Evolutionary conservation across 2,329 filamentous ascomycete species (phyloP).

Genomic region (Chaetothyriales sp.): DNA sequence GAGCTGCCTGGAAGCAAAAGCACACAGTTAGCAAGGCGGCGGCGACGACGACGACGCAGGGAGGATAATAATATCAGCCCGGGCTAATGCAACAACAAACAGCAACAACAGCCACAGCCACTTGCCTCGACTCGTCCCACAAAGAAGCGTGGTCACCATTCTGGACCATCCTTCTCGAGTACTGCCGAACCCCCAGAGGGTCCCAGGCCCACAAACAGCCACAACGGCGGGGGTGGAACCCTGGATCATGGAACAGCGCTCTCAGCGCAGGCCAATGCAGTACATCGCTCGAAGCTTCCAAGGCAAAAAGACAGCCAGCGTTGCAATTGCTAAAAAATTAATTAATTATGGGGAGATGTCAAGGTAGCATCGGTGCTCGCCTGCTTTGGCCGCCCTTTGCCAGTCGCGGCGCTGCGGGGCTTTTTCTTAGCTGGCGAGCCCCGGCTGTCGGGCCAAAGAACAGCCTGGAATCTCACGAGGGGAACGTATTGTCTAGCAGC

Average conservation of each 20-base stretch:
- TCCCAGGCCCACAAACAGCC: background rate
- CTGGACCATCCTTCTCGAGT: background rate
- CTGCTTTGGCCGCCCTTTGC: background rate
- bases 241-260: background rate
- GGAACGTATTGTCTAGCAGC: too few species aligned
- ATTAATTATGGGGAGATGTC: background rate
- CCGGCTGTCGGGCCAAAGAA: background rate
- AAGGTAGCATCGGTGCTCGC: background rate
- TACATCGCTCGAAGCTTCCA: background rate
- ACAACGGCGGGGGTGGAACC: background rate
- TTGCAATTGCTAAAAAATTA: background rate
- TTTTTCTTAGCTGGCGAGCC: background rate
- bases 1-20: slow-evolving; percentile 38
- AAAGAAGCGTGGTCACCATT: background rate
- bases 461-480: background rate
- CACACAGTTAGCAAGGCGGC: background rate
- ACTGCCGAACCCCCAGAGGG: background rate
- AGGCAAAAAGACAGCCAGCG: background rate
- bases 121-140: background rate
- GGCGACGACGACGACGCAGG: background rate
- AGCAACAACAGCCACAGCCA: too few species aligned
- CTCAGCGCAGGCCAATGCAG: background rate
- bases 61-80: background rate
- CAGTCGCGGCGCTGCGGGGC: background rate
- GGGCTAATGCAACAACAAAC: background rate